Base-by-base conservation (phyloP, 164 flowering plant species). In the Brasenia schreberi region DNA sequence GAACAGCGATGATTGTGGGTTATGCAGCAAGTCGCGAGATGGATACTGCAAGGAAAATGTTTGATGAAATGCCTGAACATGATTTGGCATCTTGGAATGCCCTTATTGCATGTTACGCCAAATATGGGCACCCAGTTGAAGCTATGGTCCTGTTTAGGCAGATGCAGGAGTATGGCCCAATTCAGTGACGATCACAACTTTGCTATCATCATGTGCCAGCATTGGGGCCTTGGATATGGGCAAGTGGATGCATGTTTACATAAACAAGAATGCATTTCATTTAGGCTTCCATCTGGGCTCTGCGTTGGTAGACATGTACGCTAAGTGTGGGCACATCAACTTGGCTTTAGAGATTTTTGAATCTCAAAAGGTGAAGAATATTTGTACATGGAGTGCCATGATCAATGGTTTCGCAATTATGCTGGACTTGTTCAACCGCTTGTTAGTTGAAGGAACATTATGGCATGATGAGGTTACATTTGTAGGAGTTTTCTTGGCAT, bases 341-440 rank as follows among this genome's bases (percentile, higher is more conserved):
- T 27, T 68, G 43, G 77, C 75, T 42, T 42, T 69, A 16, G 69
- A 77, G 17, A 71, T 77, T 18, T 77, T 77, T 43, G 2, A 43
- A 58, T 14, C 19, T 17, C 64, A 71, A 69, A 33, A 19, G 62
- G 69, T 39, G 70, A 73, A 69, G 58, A 71, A 71, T 49, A 44
- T 64, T 1, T 73, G 72, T 62, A 71, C 72, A 39, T 68, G 79
- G 77, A 77, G 69, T 71, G 73, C 77, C 53, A 49, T 77, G 69
- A 69, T 77, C 45, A 65, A 74, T 66, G 80, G 77, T n/a, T 63
- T 77, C 62, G 80, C 75, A 61, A 65, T 74, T 66, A 74, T 49
- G 80, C 56, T 77, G 52, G 67, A 69, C n/a, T 16, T 69, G 65
- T 77, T 74, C 60, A 58, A 68, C 61, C 19, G 65, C 42, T 71